These are phyloP conservation scores for Pigoraptor vietnamica DNA, from an alignment of 78 protist genomes.

Conservation along the genomic window DNA sequence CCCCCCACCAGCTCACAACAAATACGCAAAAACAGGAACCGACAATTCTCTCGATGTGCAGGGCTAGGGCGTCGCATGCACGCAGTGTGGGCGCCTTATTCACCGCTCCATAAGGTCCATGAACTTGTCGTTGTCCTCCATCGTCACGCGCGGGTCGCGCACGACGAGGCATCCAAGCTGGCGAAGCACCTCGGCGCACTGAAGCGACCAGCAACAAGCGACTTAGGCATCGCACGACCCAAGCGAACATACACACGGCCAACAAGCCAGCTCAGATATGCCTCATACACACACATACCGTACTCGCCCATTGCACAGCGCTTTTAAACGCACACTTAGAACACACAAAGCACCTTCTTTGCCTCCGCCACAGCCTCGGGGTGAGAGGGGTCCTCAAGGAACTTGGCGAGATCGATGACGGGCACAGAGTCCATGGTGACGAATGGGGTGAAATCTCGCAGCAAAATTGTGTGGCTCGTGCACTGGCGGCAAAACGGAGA, in stretches of 20 bases:
- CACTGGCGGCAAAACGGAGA: not conserved
- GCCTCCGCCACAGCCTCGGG: not conserved
- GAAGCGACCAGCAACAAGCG: not conserved
- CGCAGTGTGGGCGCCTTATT: too few species aligned
- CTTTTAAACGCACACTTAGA: too few species aligned
- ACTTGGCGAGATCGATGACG: constrained; percentile 5
- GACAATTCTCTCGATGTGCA: too few species aligned
- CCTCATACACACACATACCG: not conserved
- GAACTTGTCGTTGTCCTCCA: not conserved
- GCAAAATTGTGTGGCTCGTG: not conserved
- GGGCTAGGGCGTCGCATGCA: too few species aligned
- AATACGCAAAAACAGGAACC: too few species aligned
- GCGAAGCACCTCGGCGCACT: not conserved
- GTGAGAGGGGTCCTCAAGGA: not conserved
- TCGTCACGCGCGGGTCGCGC: constrained; percentile 11
- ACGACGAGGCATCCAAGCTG: not conserved
- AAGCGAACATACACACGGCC: not conserved
- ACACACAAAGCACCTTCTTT: not conserved
- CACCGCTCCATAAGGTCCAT: constrained; percentile 65
- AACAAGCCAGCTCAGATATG: not conserved
- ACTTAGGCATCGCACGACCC: not conserved
- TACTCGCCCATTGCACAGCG: not conserved
- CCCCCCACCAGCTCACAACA: too few species aligned
- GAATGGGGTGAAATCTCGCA: not conserved
- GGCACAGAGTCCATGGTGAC: not conserved